Base-by-base conservation (phyloP, 306 rosid species). In the Sphenostylis stenocarpa region DNA sequence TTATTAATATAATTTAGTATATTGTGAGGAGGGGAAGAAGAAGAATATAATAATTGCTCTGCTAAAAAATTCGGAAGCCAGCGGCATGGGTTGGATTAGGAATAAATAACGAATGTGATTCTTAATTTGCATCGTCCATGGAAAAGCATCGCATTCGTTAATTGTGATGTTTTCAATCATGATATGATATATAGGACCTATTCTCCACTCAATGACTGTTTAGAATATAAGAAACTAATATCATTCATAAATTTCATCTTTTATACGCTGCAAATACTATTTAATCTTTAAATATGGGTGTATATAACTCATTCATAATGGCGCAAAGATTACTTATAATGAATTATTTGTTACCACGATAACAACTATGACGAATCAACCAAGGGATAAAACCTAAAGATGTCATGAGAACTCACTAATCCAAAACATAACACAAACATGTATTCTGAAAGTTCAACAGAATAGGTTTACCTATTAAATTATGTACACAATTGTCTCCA, bases 401-500 rank as follows among this genome's bases (percentile, higher is more conserved):
- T 9, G 3, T 36, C 11, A 36, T 36, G 11, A 9, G 11, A 36
- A 36, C 41, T 7, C 9, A 38, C 43, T 38, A 9, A 38, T 38
- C 41, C 41, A 7, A 36, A 36, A 36, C 8, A 36, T n/a, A 36
- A 36, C 41, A 36, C 41, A 38, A 38, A 2, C 41, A 36, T 7
- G 41, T 36, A 36, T 7, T 1, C 41, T 36, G 2, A 36, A 36
- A 8, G 7, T 11, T 36, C 1, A 36, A 36, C 41, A 7, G 0
- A 36, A 36, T 36, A 7, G 41, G 8, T 36, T 36, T 7, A 36
- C 2, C 2, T 8, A 36, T 83, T 75, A 73, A 65, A 31, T 64
- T 87, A 85, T 88, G 81, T 90, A 90, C 93, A 90, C 39, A 68
- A 45, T 21, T 70, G 44, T 68, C 45, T 45, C 51, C 64, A 60